These are phyloP conservation scores for Jimgerdemannia flammicorona DNA, from an alignment of 192 early-diverging fungal genomes.

Conservation along the genomic window DNA sequence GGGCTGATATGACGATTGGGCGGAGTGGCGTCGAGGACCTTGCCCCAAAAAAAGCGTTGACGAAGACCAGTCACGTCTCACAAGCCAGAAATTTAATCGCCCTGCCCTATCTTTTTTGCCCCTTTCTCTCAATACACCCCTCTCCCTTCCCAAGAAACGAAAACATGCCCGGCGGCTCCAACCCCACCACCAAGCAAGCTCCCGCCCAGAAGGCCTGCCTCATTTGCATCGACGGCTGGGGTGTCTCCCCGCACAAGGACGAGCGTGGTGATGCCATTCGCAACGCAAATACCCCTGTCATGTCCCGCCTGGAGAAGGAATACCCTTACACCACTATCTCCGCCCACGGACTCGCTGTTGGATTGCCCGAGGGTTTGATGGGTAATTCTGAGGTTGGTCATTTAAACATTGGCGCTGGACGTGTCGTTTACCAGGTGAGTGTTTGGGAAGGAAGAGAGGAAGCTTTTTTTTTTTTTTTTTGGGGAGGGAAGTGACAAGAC, in stretches of 20 bases:
- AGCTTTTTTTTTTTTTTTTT: neutral
- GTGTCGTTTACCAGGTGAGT: conserved; percentile 93
- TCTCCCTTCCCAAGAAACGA: neutral
- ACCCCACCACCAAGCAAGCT: conserved; percentile 22
- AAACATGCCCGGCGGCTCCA: conserved; percentile 33
- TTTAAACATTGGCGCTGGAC: conserved; percentile 98
- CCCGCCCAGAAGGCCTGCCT: conserved; percentile 72
- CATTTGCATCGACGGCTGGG: conserved; percentile 98
- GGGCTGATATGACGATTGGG: too few relatives aligned
- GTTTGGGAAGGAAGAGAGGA: neutral
- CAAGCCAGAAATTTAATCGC: too few relatives aligned
- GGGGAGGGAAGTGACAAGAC: neutral
- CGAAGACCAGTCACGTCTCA: too few relatives aligned
- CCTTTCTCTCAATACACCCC: neutral
- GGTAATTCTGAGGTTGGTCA: conserved; percentile 99
- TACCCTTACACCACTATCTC: conserved; percentile 74
- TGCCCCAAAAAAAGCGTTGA: too few relatives aligned
- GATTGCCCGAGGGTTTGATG: conserved; percentile 98
- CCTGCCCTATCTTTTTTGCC: conserved; percentile 10
- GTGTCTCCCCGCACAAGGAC: conserved; percentile 68
- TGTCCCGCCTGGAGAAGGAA: conserved; percentile 73
- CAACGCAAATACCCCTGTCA: conserved; percentile 91
- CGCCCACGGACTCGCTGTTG: conserved; percentile 95
- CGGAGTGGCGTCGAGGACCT: too few relatives aligned
- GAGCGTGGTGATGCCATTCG: conserved; percentile 87